Evolutionary conservation across 257 asterid genomes (phyloP), one percentile per base, ranked within the genome.

Genomic region (Plantago elongata): DNA sequence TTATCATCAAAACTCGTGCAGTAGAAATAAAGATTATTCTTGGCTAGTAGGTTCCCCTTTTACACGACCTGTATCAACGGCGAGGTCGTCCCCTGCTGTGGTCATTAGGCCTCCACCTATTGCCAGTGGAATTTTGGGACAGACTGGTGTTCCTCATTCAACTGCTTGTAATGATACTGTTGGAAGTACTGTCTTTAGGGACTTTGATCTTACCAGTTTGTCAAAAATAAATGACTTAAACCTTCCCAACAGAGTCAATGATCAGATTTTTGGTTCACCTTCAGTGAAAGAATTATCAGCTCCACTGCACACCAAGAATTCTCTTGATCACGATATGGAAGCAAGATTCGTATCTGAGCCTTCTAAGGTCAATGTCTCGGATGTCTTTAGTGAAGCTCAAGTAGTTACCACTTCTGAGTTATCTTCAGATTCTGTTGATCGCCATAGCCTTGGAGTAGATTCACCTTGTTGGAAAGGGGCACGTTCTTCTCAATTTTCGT

Each of bases 401-500:
- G 73, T 54, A 34, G 72, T 67, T 51, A 63, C 75, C 64, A 67
- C 79, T 43, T 30, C 75, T 58, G 84, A 73, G 66, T 69, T 66
- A 60, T 80, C 75, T 72, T 66, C 82, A 15, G 97, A 89, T 69
- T 60, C 74, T 62, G n/a, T 81, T 9, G 95, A 92, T 71, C 79
- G 73, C 74, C 81, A 79, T 62, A 84, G 69, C 78, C 75, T 69
- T 11, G 84, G 80, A 49, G 94, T 75, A 43, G 99, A 93, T 78
- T 93, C 99, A 14, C 99, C 99, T 56, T 93, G 99, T 79, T 93
- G 97, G 96, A 93, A 75, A 81, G 97, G 97, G 54, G 85, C 95
- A 51, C 77, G 89, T 5, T 80, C 83, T 66, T 77, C 88, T 71
- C 82, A 69, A 17, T 68, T 78, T 56, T 70, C 92, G 30, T 50